Evolutionary conservation across 371 early-diverging fungal genomes (phyloP), one percentile per base, ranked within the genome.

Genomic region (Sporodiniella umbellata): DNA sequence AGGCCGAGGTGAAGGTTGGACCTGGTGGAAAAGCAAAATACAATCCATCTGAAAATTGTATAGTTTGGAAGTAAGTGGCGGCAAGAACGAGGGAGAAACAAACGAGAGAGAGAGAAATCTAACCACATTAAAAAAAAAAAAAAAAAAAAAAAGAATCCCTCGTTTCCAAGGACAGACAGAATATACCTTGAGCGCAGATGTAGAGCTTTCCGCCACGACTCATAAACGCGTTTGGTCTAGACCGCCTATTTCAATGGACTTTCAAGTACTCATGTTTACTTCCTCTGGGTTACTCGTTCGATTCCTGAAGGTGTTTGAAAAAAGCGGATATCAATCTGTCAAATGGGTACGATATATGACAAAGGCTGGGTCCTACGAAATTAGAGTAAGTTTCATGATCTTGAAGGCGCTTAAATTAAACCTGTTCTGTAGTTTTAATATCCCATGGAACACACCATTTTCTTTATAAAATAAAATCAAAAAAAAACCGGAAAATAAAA

Each of bases 301-400:
- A 57, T 94, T 89, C 76, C 60, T 94, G 44, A 93, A 94, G 68
- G 90, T 93, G 23, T 92, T 93, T 74, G 94, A 94, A 57, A 91
- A 91, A 78, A 86, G 86, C 55, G 87, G 87, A 54, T 94, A 94
- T 58, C 84, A 89, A 48, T 87, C 86, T 57, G 92, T 92, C 33
- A 92, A 92, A 64, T 93, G 94, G 94, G 93, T 94, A n/a, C 71
- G 94, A 55, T 94, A 94, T 64, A 85, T 92, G 85, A 91, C 94
- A 47, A 91, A 90, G 52, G 92, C 92, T 14, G 94, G 94, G 8
- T 84, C 85, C 42, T 93, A 93, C 66, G 91, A 93, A 62, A 85
- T 92, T 49, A 73, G 89, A 72, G 86, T 86, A 78, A 79, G 75
- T 64, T 3, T 19, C 4, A n/a, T n/a, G n/a, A n/a, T n/a, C n/a